Conservation (phyloP, 345 rosid species). For the Schrenkiella parvula region DNA sequence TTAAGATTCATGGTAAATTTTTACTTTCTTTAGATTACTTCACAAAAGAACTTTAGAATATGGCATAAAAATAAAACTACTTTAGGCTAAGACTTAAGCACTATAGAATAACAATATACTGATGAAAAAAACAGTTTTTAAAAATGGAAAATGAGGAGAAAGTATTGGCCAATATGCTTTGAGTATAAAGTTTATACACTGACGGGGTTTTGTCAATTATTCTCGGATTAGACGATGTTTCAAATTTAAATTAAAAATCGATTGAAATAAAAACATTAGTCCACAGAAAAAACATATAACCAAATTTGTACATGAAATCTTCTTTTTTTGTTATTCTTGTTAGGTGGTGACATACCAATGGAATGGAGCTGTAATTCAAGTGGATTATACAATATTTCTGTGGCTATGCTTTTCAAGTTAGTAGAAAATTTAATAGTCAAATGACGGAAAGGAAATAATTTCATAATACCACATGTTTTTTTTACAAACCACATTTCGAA, state of each 20-base stretch:
- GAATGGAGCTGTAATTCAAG: not conserved
- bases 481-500: no score
- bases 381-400: not conserved
- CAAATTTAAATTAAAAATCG: not conserved
- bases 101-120: not conserved
- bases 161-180: not conserved
- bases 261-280: not conserved
- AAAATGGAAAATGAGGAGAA: not conserved
- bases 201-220: not conserved
- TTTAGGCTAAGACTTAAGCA: constrained; percentile 11
- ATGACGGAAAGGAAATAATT: not conserved
- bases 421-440: no score
- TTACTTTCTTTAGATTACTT: constrained; percentile 8
- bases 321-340: not conserved
- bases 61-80: not conserved
- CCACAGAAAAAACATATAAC: not conserved
- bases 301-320: not conserved
- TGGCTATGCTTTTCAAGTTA: not conserved
- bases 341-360: not conserved
- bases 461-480: not conserved
- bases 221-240: not conserved
- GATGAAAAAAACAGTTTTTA: not conserved
- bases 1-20: constrained; percentile 5
- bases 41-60: constrained; percentile 3
- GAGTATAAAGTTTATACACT: not conserved